phyloP scores from a whole-genome alignment of 148 eudicot genomes.

The Rhododendron williamsianum region DNA sequence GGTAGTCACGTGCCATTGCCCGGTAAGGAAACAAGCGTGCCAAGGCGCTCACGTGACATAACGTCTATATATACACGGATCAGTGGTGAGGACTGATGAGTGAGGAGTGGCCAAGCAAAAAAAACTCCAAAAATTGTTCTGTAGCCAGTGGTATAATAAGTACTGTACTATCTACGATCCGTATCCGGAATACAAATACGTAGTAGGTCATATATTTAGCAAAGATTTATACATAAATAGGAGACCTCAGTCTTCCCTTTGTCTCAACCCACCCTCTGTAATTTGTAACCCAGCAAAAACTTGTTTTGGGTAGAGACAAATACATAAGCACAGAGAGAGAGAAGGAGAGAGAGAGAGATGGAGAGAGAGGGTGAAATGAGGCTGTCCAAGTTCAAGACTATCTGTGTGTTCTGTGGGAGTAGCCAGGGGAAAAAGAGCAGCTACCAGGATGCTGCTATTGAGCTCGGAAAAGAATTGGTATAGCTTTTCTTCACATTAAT shows the following conservation, averaged over 20 bases:
- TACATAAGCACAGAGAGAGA: not conserved
- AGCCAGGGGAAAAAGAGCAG: conserved; percentile 94
- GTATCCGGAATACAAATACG: not conserved
- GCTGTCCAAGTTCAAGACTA: conserved; percentile 70
- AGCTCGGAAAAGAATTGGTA: conserved; percentile 94
- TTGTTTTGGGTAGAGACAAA: not conserved
- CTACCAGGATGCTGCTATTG: conserved; percentile 96
- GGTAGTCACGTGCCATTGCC: conserved; percentile 22
- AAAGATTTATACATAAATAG: not conserved
- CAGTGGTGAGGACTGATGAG: conserved; percentile 14
- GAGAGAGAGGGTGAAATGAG: conserved; percentile 58
- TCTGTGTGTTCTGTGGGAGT: conserved; percentile 98
- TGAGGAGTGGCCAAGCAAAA: conserved; percentile 14
- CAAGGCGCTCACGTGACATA: conserved; percentile 29
- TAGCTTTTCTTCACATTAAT: not conserved
- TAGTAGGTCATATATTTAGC: not conserved
- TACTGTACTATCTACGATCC: not conserved
- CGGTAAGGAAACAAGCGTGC: not conserved
- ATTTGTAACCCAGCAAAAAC: conserved; percentile 3
- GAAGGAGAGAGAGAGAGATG: conserved; percentile 30
- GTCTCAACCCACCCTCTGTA: not conserved
- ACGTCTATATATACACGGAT: not conserved
- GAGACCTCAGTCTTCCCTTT: conserved; percentile 4
- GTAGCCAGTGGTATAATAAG: not conserved
- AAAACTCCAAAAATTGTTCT: not conserved